Evolutionary conservation across 116 monocot genomes (phyloP), one percentile per base, ranked within the genome.

Genomic region (Posidonia oceanica): DNA sequence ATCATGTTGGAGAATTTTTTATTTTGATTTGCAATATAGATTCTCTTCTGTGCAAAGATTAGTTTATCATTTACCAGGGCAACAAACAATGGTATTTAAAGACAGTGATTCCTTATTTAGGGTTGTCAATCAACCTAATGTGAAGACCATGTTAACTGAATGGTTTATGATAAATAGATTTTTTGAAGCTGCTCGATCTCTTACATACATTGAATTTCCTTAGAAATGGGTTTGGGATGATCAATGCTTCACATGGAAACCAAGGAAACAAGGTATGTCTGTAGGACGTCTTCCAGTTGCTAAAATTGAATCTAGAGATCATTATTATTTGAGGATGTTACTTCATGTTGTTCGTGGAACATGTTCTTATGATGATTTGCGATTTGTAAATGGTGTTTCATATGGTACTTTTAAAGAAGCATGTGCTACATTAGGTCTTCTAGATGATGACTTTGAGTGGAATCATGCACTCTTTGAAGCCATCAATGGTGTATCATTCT

Each of bases 311-410:
- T 52, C 3, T 7, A 7, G 36, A 16, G 44, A 67, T 16, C 11
- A 36, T 8, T 67, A 67, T 20, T 67, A 67, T 44, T 67, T 67
- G 44, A 21, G 67, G 8, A 52, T 67, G 67, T 36, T 67, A 61
- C 61, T 67, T 67, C 52, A 21, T n/a, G n/a, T n/a, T n/a, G n/a
- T n/a, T n/a, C n/a, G n/a, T n/a, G n/a, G n/a, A n/a, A n/a, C n/a
- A n/a, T n/a, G n/a, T n/a, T n/a, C n/a, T n/a, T n/a, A n/a, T n/a
- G n/a, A n/a, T n/a, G n/a, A n/a, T n/a, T n/a, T n/a, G n/a, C n/a
- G n/a, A n/a, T n/a, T n/a, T n/a, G n/a, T n/a, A n/a, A n/a, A n/a
- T n/a, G n/a, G n/a, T n/a, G n/a, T n/a, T n/a, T n/a, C n/a, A n/a
- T n/a, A n/a, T n/a, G n/a, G n/a, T n/a, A n/a, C n/a, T n/a, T 48